Conservation (phyloP, 164 flowering plant species). For the Nymphaea thermarum region DNA sequence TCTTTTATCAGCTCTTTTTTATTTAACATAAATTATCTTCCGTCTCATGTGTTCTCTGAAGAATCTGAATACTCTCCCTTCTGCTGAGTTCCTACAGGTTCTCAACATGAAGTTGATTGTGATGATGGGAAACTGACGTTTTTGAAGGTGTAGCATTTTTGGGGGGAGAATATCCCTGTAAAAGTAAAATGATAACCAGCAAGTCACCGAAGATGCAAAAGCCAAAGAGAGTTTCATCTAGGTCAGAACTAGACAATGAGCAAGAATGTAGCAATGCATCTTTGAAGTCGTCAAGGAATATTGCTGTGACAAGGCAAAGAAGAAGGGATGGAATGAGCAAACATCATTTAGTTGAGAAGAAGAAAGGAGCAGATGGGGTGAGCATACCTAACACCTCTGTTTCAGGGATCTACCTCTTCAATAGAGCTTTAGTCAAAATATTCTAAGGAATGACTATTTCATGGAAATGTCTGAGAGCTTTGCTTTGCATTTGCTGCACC, state of each 20-base stretch:
- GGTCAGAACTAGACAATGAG: not conserved
- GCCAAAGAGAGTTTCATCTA: not conserved
- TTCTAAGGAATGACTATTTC: not conserved
- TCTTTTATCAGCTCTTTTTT: too few relatives aligned
- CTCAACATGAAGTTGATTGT: not conserved
- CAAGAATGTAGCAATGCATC: not conserved
- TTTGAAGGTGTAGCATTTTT: not conserved
- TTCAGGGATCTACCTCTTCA: not conserved
- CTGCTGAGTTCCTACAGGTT: not conserved
- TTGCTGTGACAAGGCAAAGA: not conserved
- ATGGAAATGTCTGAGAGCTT: not conserved
- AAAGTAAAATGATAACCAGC: not conserved
- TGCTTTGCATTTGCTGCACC: not conserved
- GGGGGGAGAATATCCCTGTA: not conserved
- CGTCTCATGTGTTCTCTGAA: too few relatives aligned
- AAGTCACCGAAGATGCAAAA: not conserved
- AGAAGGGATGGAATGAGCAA: not conserved
- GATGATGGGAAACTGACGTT: not conserved
- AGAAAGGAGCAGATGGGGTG: slow-evolving; percentile 1
- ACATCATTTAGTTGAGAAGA: not conserved
- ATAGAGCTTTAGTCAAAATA: not conserved
- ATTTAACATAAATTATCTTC: too few relatives aligned
- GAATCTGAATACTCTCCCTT: not conserved
- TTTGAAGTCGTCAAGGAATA: not conserved
- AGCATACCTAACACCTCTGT: not conserved